These are phyloP conservation scores for Zasmidium angulare DNA, from an alignment of 2,329 filamentous ascomycete genomes.

Conservation along the genomic window DNA sequence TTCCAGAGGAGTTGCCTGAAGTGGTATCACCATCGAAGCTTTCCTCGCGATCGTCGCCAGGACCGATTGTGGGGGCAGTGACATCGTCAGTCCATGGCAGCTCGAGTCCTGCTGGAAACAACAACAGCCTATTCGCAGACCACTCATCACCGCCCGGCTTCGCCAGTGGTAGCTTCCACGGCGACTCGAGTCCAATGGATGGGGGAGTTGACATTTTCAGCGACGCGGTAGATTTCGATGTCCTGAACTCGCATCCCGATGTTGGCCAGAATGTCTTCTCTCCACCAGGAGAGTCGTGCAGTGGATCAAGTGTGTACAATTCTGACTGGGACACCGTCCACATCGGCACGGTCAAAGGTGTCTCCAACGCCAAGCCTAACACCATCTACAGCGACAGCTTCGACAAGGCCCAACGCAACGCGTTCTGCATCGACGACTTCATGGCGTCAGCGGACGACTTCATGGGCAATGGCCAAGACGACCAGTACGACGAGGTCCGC, in stretches of 20 bases:
- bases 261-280: slow-evolving; percentile 27
- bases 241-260: slow-evolving; percentile 26
- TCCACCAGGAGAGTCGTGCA: slow-evolving; percentile 30
- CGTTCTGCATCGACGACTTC: slow-evolving; percentile 23
- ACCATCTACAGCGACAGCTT: slow-evolving; percentile 87
- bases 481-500: slow-evolving; percentile 23
- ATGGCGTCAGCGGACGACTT: slow-evolving; percentile 25
- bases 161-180: slow-evolving; percentile 12
- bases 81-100: slow-evolving; percentile 16
- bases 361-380: slow-evolving; percentile 54
- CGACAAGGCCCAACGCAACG: slow-evolving; percentile 62
- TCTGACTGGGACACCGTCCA: slow-evolving; percentile 27
- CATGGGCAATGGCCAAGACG: slow-evolving; percentile 12
- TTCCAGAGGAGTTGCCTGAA: slow-evolving; percentile 16
- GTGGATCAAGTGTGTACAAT: slow-evolving; percentile 29
- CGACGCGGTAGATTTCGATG: slow-evolving; percentile 23
- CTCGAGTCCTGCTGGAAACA: slow-evolving; percentile 20
- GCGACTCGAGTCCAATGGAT: slow-evolving; percentile 22
- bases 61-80: slow-evolving; percentile 7
- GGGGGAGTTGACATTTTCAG: slow-evolving; percentile 22
- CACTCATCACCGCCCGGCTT: slow-evolving; percentile 20
- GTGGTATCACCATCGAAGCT: slow-evolving; percentile 28
- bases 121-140: slow-evolving; percentile 13
- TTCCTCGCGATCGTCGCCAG: slow-evolving; percentile 24
- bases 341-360: slow-evolving; percentile 19